phyloP scores from a whole-genome alignment of 2,329 filamentous ascomycete species.

The Exophiala phaeomuriformis region DNA sequence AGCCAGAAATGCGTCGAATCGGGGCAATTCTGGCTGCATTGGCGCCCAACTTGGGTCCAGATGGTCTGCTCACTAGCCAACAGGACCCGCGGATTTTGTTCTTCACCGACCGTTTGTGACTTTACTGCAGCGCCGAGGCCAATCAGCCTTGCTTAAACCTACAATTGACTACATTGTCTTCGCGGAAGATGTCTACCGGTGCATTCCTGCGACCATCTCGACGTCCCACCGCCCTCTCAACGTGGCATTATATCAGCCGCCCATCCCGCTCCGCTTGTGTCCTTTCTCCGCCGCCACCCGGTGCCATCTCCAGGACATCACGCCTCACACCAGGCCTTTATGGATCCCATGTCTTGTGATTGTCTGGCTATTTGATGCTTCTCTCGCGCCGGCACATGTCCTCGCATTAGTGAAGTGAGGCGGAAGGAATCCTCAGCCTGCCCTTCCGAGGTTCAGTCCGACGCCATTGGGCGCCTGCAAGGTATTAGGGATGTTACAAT shows the following conservation, averaged over 20 bases:
- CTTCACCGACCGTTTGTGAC: background rate
- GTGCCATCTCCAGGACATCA: background rate
- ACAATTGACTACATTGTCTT: too few species aligned
- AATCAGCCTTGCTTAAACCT: background rate
- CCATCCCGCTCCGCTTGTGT: background rate
- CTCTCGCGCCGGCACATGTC: background rate
- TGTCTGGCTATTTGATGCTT: background rate
- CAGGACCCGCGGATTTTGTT: background rate
- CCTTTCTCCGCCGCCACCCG: slow-evolving; percentile 6
- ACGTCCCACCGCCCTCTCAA: background rate
- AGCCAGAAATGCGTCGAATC: background rate
- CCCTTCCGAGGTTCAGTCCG: slow-evolving; percentile 8
- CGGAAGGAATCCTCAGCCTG: slow-evolving; percentile 1
- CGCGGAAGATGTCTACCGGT: too few species aligned
- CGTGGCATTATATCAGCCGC: slow-evolving; percentile 12
- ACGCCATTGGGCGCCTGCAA: background rate
- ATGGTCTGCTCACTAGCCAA: slow-evolving; percentile 4
- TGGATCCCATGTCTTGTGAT: background rate
- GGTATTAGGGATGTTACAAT: background rate
- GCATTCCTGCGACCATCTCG: slow-evolving; percentile 6
- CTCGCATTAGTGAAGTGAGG: slow-evolving; percentile 8
- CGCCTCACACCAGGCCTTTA: slow-evolving; percentile 2
- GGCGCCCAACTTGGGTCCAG: slow-evolving; percentile 14
- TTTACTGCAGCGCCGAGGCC: background rate
- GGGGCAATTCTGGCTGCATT: slow-evolving; percentile 12